Base-by-base conservation (phyloP, 2,329 filamentous ascomycete species). In the Aurifilum marmelostoma region DNA sequence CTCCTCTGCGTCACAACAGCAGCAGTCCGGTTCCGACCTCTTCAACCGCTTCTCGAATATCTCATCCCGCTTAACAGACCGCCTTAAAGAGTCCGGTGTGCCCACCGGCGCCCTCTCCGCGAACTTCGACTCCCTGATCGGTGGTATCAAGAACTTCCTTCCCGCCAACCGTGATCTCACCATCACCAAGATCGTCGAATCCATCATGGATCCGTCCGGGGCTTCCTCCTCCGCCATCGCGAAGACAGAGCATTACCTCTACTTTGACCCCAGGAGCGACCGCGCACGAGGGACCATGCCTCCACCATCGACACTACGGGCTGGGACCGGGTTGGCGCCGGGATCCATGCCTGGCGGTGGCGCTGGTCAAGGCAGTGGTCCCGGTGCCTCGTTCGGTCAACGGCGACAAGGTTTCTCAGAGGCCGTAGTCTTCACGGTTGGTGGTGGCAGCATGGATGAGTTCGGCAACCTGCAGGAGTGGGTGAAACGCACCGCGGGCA, bases 381-480 rank as follows among this genome's bases (percentile, higher is more conserved):
- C 91, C 32, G 86, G 88, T 43, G 94, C 94, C 8, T 97, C 89
- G 67, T 98, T 98, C 79, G 96, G 95, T 1, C 95, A 98, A 80
- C 84, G 94, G 70, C 85, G 95, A 67, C 94, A 97, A 76, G 94
- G 93, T 0, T 97, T 95, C 79, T 92, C 89, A 63, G 94, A 97
- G 76, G 92, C 93, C 1, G 91, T 97, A 67, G 93, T 97, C n/a
- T 97, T 97, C 77, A 95, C 93, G 0, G 93, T 97, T 3, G 96
- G 96, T 4, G 96, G 97, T 61, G 96, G 96, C 56, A 97, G 94
- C 77, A 98, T 99, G 92, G 96, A 99, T 75, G 96, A 99, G 79
- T 99, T 98, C 78, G 95, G 94, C 27, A 99, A 99, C 79, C 79
- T 99, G 77, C 93, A 97, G 78, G 96, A 98, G 77, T 99, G 96